Conservation (phyloP, 1,284 basidiomycete genomes). For the Malassezia dermatis region DNA sequence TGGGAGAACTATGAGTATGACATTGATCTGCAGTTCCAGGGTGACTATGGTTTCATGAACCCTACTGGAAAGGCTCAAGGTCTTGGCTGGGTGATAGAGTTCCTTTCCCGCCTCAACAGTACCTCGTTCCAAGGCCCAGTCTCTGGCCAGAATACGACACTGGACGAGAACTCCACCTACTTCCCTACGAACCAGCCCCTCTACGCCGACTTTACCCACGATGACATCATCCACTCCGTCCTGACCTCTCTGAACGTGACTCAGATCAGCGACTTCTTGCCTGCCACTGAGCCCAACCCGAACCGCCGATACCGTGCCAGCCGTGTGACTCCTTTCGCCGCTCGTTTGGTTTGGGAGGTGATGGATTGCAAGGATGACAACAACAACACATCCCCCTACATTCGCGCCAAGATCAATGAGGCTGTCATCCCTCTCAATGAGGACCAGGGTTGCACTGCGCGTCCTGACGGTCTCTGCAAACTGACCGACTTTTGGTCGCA, state of each 20-base stretch:
- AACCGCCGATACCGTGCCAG: conserved; percentile 27
- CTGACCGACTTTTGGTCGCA: conserved; percentile 61
- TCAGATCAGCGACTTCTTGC: conserved; percentile 27
- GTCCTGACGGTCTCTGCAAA: conserved; percentile 69
- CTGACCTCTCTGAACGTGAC: conserved; percentile 40
- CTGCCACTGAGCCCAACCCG: conserved; percentile 21
- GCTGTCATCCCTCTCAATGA: conserved; percentile 56
- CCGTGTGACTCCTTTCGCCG: conserved; percentile 31
- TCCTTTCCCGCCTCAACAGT: conserved; percentile 31
- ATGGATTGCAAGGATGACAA: conserved; percentile 20
- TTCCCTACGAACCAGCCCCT: conserved; percentile 39
- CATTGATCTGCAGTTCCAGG: conserved; percentile 51
- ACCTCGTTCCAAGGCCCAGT: conserved; percentile 16
- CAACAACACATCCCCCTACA: conserved; percentile 51
- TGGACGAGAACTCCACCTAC: conserved; percentile 23
- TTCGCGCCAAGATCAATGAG: conserved; percentile 70
- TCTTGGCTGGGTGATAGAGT: conserved; percentile 59
- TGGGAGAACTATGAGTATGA: conserved; percentile 67
- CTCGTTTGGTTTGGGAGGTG: conserved; percentile 29
- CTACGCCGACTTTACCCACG: conserved; percentile 42
- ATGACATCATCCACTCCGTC: conserved; percentile 31
- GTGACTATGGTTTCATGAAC: conserved; percentile 64
- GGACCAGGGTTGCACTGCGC: conserved; percentile 57
- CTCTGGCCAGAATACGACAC: conserved; percentile 37
- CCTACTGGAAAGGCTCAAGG: conserved; percentile 70